phyloP scores from a whole-genome alignment of 2,329 filamentous ascomycete genomes.

The Aureobasidium leucospermi region DNA sequence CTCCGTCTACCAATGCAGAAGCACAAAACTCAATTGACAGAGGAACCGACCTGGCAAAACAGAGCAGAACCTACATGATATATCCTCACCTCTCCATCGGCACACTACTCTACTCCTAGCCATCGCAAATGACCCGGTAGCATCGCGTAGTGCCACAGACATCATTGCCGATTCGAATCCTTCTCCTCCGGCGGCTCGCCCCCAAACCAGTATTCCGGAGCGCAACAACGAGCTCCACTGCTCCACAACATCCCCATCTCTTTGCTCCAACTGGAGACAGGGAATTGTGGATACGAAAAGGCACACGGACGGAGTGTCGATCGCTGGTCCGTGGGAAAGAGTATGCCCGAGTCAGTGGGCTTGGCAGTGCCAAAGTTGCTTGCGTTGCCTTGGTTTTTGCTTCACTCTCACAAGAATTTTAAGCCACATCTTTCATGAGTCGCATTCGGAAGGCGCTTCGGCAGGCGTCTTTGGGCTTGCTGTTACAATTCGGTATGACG shows the following conservation, averaged over 20 bases:
- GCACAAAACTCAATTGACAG: neutral
- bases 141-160: neutral
- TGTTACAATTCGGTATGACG: neutral
- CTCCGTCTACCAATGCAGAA: neutral
- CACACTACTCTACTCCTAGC: neutral
- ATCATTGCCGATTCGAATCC: neutral
- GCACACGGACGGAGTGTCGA: neutral
- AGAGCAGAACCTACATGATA: neutral
- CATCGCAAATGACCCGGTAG: neutral
- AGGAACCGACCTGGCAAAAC: neutral
- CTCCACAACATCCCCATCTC: neutral
- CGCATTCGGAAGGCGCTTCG: neutral
- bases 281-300: neutral
- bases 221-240: neutral
- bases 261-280: slow-evolving; percentile 1
- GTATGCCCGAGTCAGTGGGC: neutral
- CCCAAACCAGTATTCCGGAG: slow-evolving; percentile 9
- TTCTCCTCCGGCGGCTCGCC: neutral
- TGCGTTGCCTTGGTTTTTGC: neutral
- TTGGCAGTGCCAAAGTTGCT: neutral
- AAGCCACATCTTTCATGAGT: neutral
- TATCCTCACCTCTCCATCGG: neutral
- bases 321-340: neutral
- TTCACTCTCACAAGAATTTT: neutral
- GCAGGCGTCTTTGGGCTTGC: neutral